Evolutionary conservation across 1,284 basidiomycete genomes (phyloP).

Genomic region (Mycosarcoma mackinlayi): DNA sequence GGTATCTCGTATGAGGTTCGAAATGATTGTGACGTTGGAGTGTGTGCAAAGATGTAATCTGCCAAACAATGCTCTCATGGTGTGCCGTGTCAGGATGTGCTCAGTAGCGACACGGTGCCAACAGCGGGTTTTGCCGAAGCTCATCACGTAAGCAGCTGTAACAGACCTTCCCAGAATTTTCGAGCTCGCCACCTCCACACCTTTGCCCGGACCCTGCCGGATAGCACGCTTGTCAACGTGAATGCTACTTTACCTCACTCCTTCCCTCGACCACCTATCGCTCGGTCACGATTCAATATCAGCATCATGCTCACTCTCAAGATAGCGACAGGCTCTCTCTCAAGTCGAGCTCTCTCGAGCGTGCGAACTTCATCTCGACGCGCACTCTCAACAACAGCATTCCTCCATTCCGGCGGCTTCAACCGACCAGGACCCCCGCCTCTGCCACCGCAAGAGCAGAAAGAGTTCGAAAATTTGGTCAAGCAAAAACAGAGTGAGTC

Average conservation of each 20-base stretch:
- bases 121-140: neutral
- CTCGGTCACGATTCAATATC: too few relatives aligned
- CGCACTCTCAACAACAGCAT: conserved; percentile 12
- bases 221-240: too few relatives aligned
- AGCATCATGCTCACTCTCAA: conserved; percentile 9
- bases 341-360: too few relatives aligned
- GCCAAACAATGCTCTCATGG: neutral
- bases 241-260: too few relatives aligned
- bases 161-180: conserved; percentile 1
- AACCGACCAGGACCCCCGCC: conserved; percentile 67
- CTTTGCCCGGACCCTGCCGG: neutral
- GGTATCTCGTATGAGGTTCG: neutral
- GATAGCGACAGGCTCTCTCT: too few relatives aligned
- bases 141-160: conserved; percentile 36
- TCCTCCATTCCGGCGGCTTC: conserved; percentile 41
- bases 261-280: neutral
- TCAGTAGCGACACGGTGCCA: too few relatives aligned
- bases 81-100: too few relatives aligned
- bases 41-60: neutral
- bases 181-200: conserved; percentile 27
- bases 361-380: conserved; percentile 19
- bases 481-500: conserved; percentile 65
- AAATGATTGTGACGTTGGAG: neutral
- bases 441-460: conserved; percentile 68
- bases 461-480: conserved; percentile 69